These are phyloP conservation scores for Rubia balearica DNA, from an alignment of 305 asterid species.

Conservation along the genomic window DNA sequence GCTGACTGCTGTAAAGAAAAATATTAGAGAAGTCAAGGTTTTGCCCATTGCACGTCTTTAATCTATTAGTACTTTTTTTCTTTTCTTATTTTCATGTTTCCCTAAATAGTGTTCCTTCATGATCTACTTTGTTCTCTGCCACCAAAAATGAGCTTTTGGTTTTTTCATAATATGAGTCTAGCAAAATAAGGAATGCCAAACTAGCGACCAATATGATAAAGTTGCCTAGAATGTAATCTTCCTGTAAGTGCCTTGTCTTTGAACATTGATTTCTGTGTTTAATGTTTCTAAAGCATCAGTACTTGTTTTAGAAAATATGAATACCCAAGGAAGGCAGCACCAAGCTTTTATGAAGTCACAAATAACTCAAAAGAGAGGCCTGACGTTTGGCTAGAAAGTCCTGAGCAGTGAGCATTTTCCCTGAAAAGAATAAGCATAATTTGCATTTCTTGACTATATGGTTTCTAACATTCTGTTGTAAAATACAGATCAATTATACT, in stretches of 20 bases:
- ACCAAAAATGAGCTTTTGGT: neutral
- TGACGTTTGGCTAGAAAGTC: constrained; percentile 97
- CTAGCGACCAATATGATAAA: neutral
- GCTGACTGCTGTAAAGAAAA: neutral
- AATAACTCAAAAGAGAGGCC: constrained; percentile 93
- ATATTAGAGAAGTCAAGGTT: neutral
- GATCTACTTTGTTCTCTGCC: neutral
- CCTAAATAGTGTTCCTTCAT: neutral
- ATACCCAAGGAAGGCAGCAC: constrained; percentile 77
- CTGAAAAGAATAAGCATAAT: neutral
- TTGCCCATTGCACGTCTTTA: neutral
- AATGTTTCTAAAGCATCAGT: constrained; percentile 7
- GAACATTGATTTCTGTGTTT: neutral
- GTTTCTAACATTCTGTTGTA: neutral
- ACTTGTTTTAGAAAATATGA: constrained; percentile 57
- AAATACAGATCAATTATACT: constrained; percentile 67
- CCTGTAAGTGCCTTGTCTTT: neutral
- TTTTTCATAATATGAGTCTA: neutral
- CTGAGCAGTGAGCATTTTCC: constrained; percentile 63
- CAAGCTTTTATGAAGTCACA: constrained; percentile 87
- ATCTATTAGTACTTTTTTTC: neutral
- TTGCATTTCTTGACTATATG: neutral
- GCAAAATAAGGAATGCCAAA: neutral
- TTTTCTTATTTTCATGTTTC: neutral
- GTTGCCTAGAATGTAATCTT: neutral